A percentile compares a stretch with the other conserved stretches of the same genome.
Conservation (phyloP, 129 eudicot genomes). For the Flaveria brownii region DNA sequence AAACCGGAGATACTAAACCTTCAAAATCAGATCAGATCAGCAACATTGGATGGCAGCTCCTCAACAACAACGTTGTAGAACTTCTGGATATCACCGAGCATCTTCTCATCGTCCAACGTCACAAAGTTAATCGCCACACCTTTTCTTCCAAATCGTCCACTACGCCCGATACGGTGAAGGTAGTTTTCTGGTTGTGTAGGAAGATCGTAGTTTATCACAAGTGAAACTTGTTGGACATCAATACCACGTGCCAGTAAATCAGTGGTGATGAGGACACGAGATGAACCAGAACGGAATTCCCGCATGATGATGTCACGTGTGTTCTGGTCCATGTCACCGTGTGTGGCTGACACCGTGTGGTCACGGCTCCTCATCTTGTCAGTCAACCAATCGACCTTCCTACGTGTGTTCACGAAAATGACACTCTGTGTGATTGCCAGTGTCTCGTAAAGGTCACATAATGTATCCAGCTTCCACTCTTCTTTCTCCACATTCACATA, state of each 20-base stretch:
- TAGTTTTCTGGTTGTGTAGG: constrained; percentile 87
- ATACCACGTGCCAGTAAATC: constrained; percentile 83
- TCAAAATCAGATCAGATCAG: constrained; percentile 36
- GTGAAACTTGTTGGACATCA: constrained; percentile 82
- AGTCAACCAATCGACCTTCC: constrained; percentile 87
- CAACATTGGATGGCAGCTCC: constrained; percentile 55
- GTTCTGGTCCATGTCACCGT: constrained; percentile 87
- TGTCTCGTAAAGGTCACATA: constrained; percentile 71
- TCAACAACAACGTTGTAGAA: constrained; percentile 48
- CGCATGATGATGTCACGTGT: constrained; percentile 82
- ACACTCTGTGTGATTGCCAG: constrained; percentile 80
- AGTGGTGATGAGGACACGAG: constrained; percentile 79
- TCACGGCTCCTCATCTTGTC: constrained; percentile 76
- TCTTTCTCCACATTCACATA: constrained; percentile 76
- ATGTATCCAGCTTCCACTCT: constrained; percentile 79
- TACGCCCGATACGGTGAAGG: constrained; percentile 72
- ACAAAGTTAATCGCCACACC: constrained; percentile 81
- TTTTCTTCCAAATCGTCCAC: constrained; percentile 83
- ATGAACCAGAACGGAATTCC: constrained; percentile 83
- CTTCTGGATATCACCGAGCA: constrained; percentile 48
- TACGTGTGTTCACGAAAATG: constrained; percentile 74
- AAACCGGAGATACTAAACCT: constrained; percentile 12
- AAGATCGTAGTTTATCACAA: constrained; percentile 75
- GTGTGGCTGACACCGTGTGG: constrained; percentile 81
- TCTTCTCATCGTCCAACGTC: constrained; percentile 52